Evolutionary conservation across 176 grass and related monocot species (phyloP), one percentile per base, ranked within the genome.

Genomic region (Thinopyrum elongatum): DNA sequence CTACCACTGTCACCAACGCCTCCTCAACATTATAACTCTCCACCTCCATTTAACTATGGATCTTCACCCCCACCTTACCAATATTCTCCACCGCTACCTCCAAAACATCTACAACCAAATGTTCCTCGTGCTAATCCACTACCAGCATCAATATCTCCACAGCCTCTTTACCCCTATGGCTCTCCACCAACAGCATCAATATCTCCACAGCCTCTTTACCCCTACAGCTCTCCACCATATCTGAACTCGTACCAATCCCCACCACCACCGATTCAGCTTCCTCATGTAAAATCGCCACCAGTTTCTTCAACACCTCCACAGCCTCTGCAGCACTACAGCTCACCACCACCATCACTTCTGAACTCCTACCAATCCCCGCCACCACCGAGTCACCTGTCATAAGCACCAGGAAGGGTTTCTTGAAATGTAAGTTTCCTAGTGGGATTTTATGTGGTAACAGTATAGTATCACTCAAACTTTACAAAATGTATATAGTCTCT

Each of bases 341-440:
- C 71, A 26, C 84, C 89, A 42, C 84, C 90, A 62, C 73, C 88
- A 88, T 49, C 67, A 1, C 59, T 85, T 85, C 39, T 77, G 80
- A 78, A 67, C 47, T 80, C 78, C 34, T 73, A 85, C 39, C 65
- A 72, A 30, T 80, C 21, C 10, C 61, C 69, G 34, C 69, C 69
- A 23, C 85, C 89, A 30, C 30, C 49, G 3, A 62, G 27, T 77
- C 76, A 84, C n/a, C 81, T 80, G n/a, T 65, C 75, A 8, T 91
- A 61, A 87, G 81, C n/a, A 70, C 70, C 68, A 31, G 16, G 0
- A 51, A 0, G 1, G 4, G 4, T 10, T 64, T 80, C n/a, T 61
- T 44, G 0, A 84, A 83, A 61, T 75, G 85, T 90, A 90, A 74
- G 89, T 77, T 77, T 62, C 66, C 76, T 68, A 16, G 42, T n/a